Conservation (phyloP, 2,329 filamentous ascomycete species). For the Penicillium expansum region DNA sequence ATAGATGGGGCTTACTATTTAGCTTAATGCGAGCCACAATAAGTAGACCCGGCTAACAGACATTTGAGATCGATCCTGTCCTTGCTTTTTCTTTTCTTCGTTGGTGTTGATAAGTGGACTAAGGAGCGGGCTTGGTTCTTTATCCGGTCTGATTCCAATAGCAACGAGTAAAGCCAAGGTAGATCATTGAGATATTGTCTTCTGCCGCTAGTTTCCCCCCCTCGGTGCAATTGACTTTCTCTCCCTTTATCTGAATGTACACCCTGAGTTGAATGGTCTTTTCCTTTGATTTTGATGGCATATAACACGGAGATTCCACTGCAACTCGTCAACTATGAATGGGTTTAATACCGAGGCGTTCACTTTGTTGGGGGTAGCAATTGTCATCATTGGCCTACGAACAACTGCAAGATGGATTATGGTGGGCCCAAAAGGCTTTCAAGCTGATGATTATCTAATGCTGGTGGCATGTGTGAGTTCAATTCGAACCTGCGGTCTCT, state of each 20-base stretch:
- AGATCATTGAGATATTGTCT: constrained; percentile 5
- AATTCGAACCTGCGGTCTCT: neutral
- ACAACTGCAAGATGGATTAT: constrained; percentile 49
- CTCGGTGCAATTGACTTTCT: neutral
- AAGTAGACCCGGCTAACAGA: neutral
- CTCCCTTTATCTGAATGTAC: constrained; percentile 19
- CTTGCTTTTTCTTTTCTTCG: constrained; percentile 3
- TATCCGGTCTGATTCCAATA: constrained; percentile 25
- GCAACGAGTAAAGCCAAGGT: constrained; percentile 10
- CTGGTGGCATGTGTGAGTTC: constrained; percentile 51
- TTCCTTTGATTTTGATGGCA: neutral
- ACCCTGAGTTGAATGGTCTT: constrained; percentile 2
- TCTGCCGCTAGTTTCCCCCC: neutral
- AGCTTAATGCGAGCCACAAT: neutral
- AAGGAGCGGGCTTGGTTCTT: constrained; percentile 15
- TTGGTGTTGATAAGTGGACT: constrained; percentile 21
- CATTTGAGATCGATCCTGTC: neutral
- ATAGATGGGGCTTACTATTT: neutral
- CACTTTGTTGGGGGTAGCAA: constrained; percentile 51
- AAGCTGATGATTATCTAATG: constrained; percentile 60
- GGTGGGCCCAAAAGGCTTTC: constrained; percentile 52
- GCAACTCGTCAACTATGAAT: constrained; percentile 11
- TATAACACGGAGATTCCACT: neutral
- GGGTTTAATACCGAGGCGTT: constrained; percentile 49
- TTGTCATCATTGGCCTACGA: constrained; percentile 52